Percentiles rank a stretch among this genome's conserved stretches.
phyloP scores from a whole-genome alignment of 139 green algal species.

The Chlorella sp. region DNA sequence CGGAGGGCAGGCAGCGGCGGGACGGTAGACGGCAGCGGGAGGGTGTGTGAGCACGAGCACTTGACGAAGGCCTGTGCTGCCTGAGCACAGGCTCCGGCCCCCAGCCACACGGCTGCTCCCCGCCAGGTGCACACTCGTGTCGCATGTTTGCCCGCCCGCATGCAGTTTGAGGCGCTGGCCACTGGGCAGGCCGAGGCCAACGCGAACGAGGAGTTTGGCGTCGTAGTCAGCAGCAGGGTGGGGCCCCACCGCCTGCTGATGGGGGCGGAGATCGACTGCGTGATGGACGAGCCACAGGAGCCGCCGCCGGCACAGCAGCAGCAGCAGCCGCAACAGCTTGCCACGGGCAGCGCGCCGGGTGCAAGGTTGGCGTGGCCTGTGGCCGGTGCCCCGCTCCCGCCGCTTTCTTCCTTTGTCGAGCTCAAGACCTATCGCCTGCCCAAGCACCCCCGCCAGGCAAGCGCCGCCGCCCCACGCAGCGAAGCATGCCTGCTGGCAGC shows the following conservation, averaged over 20 bases:
- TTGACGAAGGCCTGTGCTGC: too few relatives aligned
- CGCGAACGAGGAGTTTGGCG: constrained; percentile 11
- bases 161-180: constrained; percentile 38
- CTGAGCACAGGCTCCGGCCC: not conserved
- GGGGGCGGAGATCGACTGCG: constrained; percentile 32
- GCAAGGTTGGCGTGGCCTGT: not conserved
- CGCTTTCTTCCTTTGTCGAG: constrained; percentile 6
- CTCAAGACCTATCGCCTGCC: constrained; percentile 34
- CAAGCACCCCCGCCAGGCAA: not conserved
- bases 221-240: constrained; percentile 13
- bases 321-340: not conserved
- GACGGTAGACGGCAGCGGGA: too few relatives aligned
- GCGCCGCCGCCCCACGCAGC: too few relatives aligned
- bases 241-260: constrained; percentile 8
- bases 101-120: not conserved
- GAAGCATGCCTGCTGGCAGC: too few relatives aligned
- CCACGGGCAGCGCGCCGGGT: not conserved
- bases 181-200: constrained; percentile 18
- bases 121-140: not conserved
- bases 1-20: too few relatives aligned
- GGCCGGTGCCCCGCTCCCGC: not conserved
- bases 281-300: not conserved
- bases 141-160: not conserved
- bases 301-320: not conserved
- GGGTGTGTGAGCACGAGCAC: too few relatives aligned